Base-by-base conservation (phyloP, 306 rosid genomes). In the Glycine latifolia region DNA sequence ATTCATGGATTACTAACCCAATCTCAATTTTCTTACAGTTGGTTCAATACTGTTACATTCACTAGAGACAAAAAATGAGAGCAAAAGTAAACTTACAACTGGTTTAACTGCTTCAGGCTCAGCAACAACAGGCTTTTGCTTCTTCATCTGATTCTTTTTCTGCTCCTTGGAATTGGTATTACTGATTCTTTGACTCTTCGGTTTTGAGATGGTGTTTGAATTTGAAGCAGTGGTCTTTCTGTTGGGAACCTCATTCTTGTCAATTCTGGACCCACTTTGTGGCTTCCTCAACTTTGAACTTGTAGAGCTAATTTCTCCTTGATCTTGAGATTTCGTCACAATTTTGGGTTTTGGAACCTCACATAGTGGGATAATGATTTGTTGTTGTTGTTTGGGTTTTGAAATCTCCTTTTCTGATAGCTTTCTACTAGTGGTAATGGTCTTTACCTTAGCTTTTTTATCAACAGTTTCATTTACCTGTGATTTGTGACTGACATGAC, bases 291-390 rank as follows among this genome's bases (percentile, higher is more conserved):
- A 85, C 86, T 81, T 88, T 15, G 82, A 46, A 60, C 81, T 83
- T 16, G 84, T 26, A 43, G 87, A 75, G 66, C 78, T 63, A 73
- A 66, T 73, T 79, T 71, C 91, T 76, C 81, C 89, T 82, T 83
- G 92, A 75, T 85, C 92, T 69, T 85, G 84, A 83, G 92, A 76
- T 80, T 77, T 93, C 8, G 87, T 43, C 75, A 82, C 84, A 83
- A 65, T 41, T 81, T 77, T 86, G 52, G 81, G 80, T 67, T 84
- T 87, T 58, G 73, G 76, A 31, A 73, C 46, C 63, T 89, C 89
- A 17, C 31, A 35, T 1, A 17, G 12, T 58, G 35, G 35, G 12
- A 58, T 16, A 58, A 58, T 35, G 20, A 4, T 58, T 17, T 58
- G 13, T 58, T 58, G 63, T 15, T 56, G 62, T 15, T 56, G 62